phyloP scores from a whole-genome alignment of 164 flowering plant species.

The Kalanchoe fedtschenkoi region DNA sequence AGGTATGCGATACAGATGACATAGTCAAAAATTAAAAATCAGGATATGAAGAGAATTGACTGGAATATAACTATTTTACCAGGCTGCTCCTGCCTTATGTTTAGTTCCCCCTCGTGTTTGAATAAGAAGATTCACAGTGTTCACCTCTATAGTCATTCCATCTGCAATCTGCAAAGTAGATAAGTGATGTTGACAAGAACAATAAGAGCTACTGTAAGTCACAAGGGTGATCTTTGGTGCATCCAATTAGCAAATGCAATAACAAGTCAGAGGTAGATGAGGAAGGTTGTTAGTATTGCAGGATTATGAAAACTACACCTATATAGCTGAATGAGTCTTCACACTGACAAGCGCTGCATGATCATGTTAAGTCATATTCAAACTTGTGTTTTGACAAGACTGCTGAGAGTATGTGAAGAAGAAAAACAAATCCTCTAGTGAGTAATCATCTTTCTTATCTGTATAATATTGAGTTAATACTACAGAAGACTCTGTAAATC shows the following conservation, averaged over 20 bases:
- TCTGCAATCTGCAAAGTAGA: constrained; percentile 73
- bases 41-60: not conserved
- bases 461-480: no score
- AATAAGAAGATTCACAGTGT: constrained; percentile 77
- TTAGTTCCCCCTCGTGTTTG: constrained; percentile 79
- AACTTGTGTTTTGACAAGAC: no score
- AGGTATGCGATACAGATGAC: not conserved
- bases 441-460: no score
- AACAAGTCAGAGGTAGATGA: no score
- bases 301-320: no score
- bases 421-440: no score
- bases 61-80: constrained; percentile 32
- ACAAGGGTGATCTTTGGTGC: not conserved
- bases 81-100: constrained; percentile 67
- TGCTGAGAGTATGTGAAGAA: no score
- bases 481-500: no score
- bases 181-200: not conserved
- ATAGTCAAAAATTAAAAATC: not conserved
- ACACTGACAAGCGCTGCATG: no score
- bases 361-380: no score
- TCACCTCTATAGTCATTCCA: constrained; percentile 89
- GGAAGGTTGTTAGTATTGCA: no score
- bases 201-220: not conserved
- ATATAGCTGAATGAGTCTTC: no score
- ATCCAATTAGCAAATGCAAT: not conserved